Evolutionary conservation across 176 grass and related monocot species (phyloP), one percentile per base, ranked within the genome.

Genomic region (Phragmites australis): DNA sequence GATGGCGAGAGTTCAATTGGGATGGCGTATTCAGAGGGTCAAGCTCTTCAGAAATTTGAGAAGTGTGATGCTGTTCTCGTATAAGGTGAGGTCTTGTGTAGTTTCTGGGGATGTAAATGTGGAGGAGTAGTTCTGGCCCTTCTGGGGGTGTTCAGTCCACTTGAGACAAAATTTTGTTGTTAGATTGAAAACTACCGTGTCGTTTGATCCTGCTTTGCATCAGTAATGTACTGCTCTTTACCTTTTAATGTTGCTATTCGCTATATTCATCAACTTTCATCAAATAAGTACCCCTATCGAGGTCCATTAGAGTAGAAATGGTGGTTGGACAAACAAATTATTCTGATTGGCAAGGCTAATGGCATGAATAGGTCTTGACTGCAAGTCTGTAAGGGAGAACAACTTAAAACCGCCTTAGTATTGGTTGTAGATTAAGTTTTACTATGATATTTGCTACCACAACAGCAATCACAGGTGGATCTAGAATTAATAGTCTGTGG

Each of bases 11-110:
- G 67, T 41, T 85, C 90, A 1, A 89, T 99, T 29, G 96, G 90
- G 34, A 72, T 95, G 88, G 96, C 90, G 1, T 57, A 87, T 91
- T 98, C 81, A 27, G 86, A 94, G 81, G 86, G 84, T 13, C 65
- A 77, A 25, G 82, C 83, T 60, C 73, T 89, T 76, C 81, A 57
- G 26, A 87, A 82, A 66, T 99, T 99, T 6, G 66, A 78, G 26
- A 99, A 80, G 55, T 99, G 90, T 81, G 85, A 86, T 32, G 70
- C 81, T 77, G 21, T 88, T 81, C 77, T 87, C 72, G 75, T 86
- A 51, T 93, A 87, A 91, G 88, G 69, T 76, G 65, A 90, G 72
- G 76, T 70, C 22, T 13, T 50, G 17, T 69, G 18, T 65, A 81
- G 29, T 86, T 70, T 65, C 9, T 18, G 19, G 10, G 46, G 52